phyloP scores from a whole-genome alignment of 2,329 filamentous ascomycete species.

The Sordariomycetes sp. region DNA sequence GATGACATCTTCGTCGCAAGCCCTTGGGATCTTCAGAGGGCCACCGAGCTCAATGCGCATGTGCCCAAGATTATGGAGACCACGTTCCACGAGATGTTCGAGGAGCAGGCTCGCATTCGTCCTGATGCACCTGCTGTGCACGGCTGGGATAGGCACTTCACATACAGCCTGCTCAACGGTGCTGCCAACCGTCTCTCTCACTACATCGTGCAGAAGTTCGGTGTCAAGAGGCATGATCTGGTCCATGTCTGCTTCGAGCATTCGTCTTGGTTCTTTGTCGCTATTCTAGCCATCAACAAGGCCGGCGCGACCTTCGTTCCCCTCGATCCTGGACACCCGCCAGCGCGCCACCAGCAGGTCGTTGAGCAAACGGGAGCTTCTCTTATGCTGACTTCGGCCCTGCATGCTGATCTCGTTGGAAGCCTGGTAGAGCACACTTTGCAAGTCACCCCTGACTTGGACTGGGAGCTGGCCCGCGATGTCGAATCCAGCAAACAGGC shows the following conservation, averaged over 20 bases:
- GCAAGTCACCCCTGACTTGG: constrained; percentile 4
- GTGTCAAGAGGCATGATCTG: background rate
- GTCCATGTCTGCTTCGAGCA: constrained; percentile 9
- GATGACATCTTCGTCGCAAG: background rate
- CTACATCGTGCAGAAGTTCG: background rate
- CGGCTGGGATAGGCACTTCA: constrained; percentile 2
- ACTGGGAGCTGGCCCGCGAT: background rate
- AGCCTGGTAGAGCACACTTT: background rate
- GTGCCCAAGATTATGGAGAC: constrained; percentile 1
- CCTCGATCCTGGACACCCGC: constrained; percentile 7
- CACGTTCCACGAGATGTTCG: constrained; percentile 1
- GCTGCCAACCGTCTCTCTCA: background rate
- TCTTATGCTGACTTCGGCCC: background rate
- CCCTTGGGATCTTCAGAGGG: constrained; percentile 2
- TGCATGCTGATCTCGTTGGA: background rate
- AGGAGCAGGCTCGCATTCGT: background rate
- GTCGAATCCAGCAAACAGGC: constrained; percentile 3
- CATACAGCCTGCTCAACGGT: constrained; percentile 2
- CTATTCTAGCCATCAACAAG: constrained; percentile 7
- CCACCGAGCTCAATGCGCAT: background rate
- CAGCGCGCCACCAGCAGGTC: constrained; percentile 2
- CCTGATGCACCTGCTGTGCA: background rate
- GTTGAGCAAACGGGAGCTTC: constrained; percentile 1
- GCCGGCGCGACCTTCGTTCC: constrained; percentile 7
- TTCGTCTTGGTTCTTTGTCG: constrained; percentile 5